Base-by-base conservation (phyloP, 1,284 basidiomycete species). In the Vanrija sp. region DNA sequence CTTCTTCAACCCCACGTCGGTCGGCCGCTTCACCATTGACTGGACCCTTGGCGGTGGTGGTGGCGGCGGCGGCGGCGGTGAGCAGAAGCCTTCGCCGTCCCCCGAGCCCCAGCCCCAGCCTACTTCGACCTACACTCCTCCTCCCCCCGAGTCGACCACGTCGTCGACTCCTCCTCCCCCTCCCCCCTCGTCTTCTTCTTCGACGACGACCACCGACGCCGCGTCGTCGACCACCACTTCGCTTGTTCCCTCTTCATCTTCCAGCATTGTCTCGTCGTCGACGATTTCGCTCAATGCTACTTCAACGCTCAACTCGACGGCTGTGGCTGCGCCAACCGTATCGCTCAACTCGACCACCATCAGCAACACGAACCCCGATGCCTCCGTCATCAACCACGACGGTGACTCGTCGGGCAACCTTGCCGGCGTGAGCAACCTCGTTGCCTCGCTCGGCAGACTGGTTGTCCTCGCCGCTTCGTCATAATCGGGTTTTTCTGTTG, bases 21-120 rank as follows among this genome's bases (percentile, higher is more conserved):
- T 63, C 24, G 76, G 75, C 41, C 69, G 75, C 46, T 65, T 75
- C 64, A 60, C 61, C 58, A 68, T 73, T 14, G 18, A 24, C 18
- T 18, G 3, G 25, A 18, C 10, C 39, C 10, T 27, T 24, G 14
- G 44, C 41, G 35, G 23, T 23, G 27, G 48, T 31, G 38, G 45
- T 45, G 43, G 31, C 49, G 27, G 44, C 36, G 9, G 20, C 37
- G 15, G 25, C 46, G 31, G 20, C 27, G n/a, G 24, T 19, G 38
- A 27, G 31, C 41, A 25, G 20, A 35, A 39, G 22, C n/a, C 53
- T 36, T 47, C 54, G 41, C 42, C 51, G 18, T 47, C 45, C 19
- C 36, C 54, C 15, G 31, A 54, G 47, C 38, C 53, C 24, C 45
- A 50, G 51, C 31, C 31, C 41, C 18, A 25, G 20, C 14, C 48